Conservation (phyloP, 2,329 filamentous ascomycete species). For the Pestalotiopsis sp. region DNA sequence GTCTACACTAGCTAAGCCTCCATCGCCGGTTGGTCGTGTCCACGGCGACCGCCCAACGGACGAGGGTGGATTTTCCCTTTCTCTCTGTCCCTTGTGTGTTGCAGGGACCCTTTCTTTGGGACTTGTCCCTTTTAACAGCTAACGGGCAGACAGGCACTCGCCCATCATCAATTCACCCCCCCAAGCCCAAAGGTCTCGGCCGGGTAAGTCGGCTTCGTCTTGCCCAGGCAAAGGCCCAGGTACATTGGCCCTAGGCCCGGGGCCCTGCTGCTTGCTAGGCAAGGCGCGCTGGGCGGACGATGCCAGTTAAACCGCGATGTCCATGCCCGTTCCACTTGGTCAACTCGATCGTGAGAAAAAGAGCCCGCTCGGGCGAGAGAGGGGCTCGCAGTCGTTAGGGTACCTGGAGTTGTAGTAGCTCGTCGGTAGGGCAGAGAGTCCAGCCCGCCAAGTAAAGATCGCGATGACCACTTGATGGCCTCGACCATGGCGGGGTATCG, state of each 20-base stretch:
- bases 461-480: not conserved
- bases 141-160: too few species aligned
- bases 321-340: not conserved
- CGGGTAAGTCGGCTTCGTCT: conserved; percentile 3
- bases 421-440: not conserved
- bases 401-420: not conserved
- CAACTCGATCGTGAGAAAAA: not conserved
- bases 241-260: too few species aligned
- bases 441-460: not conserved
- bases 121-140: not conserved
- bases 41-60: not conserved
- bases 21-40: too few species aligned
- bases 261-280: not conserved
- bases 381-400: not conserved
- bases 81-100: not conserved
- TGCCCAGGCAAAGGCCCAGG: not conserved
- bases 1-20: too few species aligned
- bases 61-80: too few species aligned
- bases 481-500: not conserved
- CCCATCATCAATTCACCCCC: not conserved
- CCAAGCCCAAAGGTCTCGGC: not conserved
- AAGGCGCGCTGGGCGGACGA: not conserved
- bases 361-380: not conserved
- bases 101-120: not conserved
- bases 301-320: not conserved